Conservation (phyloP, 2,329 filamentous ascomycete species). For the Calonectria hawksworthii region DNA sequence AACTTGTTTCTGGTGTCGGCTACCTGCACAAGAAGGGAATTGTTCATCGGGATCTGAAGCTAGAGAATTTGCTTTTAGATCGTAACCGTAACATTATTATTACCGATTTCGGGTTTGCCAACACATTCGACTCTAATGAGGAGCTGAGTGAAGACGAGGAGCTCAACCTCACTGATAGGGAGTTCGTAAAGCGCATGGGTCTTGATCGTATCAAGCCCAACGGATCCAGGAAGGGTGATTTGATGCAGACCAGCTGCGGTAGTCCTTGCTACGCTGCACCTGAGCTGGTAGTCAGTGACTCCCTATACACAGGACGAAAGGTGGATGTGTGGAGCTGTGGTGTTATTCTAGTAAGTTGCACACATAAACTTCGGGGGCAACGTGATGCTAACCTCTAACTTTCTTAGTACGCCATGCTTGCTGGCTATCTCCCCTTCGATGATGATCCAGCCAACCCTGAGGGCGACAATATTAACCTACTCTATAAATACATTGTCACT, state of each 20-base stretch:
- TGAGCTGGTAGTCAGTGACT: conserved; percentile 97
- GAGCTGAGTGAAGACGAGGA: conserved; percentile 93
- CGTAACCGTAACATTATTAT: conserved; percentile 99
- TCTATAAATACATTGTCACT: conserved; percentile 99
- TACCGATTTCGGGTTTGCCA: conserved; percentile 98
- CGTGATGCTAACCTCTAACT: conserved; percentile 28
- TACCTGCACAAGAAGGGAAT: conserved; percentile 99
- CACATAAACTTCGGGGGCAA: neutral
- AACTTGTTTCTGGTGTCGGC: conserved; percentile 95
- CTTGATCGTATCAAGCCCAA: conserved; percentile 83
- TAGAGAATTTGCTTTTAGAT: conserved; percentile 95
- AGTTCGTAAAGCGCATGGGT: conserved; percentile 89
- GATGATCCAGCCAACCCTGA: conserved; percentile 98
- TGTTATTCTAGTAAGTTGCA: conserved; percentile 87
- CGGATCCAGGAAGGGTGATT: conserved; percentile 86
- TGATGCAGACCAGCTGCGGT: conserved; percentile 99
- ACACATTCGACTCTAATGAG: conserved; percentile 92
- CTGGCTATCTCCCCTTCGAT: conserved; percentile 96
- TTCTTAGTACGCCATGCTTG: conserved; percentile 96
- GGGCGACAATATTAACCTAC: conserved; percentile 97
- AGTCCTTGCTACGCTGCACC: conserved; percentile 98
- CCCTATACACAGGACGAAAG: conserved; percentile 95
- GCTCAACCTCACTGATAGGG: conserved; percentile 86
- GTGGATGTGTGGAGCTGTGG: conserved; percentile 99
- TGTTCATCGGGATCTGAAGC: conserved; percentile 95